Conservation (phyloP, 2,329 filamentous ascomycete species). For the Lachnellula occidentalis region DNA sequence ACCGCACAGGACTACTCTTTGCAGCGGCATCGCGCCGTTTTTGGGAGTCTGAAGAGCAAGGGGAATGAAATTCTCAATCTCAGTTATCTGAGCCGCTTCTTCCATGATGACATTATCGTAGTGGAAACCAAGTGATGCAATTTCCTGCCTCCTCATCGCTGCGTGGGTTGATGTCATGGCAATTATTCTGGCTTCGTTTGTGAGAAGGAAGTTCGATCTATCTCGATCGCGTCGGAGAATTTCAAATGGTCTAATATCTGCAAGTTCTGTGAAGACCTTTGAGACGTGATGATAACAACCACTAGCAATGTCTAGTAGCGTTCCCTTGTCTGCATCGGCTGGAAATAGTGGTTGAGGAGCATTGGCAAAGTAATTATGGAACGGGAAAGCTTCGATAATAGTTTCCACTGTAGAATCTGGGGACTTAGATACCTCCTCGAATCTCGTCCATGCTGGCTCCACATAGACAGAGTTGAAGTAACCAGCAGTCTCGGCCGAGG, state of each 20-base stretch:
- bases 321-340: constrained; percentile 55
- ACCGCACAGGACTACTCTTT: constrained; percentile 86
- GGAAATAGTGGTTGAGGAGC: constrained; percentile 84
- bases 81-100: constrained; percentile 95
- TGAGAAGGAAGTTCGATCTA: constrained; percentile 91
- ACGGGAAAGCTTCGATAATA: constrained; percentile 74
- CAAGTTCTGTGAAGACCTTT: constrained; percentile 86
- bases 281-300: constrained; percentile 86
- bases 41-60: constrained; percentile 82
- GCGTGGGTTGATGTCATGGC: constrained; percentile 99
- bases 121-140: constrained; percentile 85
- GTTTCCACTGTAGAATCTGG: constrained; percentile 53
- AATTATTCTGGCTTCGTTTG: constrained; percentile 93
- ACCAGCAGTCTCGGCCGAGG: constrained; percentile 91
- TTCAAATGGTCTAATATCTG: constrained; percentile 92
- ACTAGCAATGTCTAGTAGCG: constrained; percentile 67
- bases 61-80: constrained; percentile 95
- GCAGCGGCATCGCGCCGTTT: constrained; percentile 67
- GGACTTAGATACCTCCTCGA: constrained; percentile 59
- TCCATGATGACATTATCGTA: constrained; percentile 99
- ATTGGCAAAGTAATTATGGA: constrained; percentile 80
- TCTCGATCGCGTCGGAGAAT: constrained; percentile 83
- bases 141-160: constrained; percentile 87
- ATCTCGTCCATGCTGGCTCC: constrained; percentile 81
- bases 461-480: constrained; percentile 96